Percentiles rank a stretch among this genome's conserved stretches.
These are phyloP conservation scores for Globisporangium canariense DNA, from an alignment of 352 stramenopile species.

Conservation along the genomic window DNA sequence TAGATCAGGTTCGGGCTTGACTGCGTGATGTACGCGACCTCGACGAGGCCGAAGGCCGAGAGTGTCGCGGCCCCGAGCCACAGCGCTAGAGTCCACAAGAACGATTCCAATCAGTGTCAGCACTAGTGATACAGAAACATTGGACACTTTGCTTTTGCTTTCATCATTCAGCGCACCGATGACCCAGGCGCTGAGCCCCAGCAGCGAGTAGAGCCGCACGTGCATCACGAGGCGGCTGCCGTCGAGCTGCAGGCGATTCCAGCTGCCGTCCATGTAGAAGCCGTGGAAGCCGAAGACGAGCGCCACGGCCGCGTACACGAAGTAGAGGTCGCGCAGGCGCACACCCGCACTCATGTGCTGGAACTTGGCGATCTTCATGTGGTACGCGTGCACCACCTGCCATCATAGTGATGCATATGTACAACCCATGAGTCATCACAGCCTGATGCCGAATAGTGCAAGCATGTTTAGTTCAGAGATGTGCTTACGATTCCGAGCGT, in stretches of 20 bases:
- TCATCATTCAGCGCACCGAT: slow-evolving; percentile 24
- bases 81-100: slow-evolving; percentile 31
- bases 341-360: slow-evolving; percentile 26
- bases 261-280: slow-evolving; percentile 68
- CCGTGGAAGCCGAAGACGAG: slow-evolving; percentile 56
- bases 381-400: slow-evolving; percentile 50
- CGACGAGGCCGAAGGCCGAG: slow-evolving; percentile 60
- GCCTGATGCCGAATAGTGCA: no score
- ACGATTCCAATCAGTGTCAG: not conserved
- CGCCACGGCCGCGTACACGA: slow-evolving; percentile 47
- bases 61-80: slow-evolving; percentile 60
- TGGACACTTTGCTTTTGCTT: not conserved
- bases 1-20: slow-evolving; percentile 64
- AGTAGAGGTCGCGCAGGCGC: slow-evolving; percentile 59
- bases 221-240: slow-evolving; percentile 71
- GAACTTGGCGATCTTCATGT: slow-evolving; percentile 51
- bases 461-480: not conserved
- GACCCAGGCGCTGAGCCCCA: slow-evolving; percentile 45
- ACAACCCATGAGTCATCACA: not conserved
- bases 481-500: slow-evolving; percentile 47
- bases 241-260: slow-evolving; percentile 49
- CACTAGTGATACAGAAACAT: not conserved
- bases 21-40: slow-evolving; percentile 46
- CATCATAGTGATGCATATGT: not conserved
- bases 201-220: slow-evolving; percentile 54